These are phyloP conservation scores for Paraleonurus japonicus DNA, from an alignment of 257 asterid species.

Conservation along the genomic window DNA sequence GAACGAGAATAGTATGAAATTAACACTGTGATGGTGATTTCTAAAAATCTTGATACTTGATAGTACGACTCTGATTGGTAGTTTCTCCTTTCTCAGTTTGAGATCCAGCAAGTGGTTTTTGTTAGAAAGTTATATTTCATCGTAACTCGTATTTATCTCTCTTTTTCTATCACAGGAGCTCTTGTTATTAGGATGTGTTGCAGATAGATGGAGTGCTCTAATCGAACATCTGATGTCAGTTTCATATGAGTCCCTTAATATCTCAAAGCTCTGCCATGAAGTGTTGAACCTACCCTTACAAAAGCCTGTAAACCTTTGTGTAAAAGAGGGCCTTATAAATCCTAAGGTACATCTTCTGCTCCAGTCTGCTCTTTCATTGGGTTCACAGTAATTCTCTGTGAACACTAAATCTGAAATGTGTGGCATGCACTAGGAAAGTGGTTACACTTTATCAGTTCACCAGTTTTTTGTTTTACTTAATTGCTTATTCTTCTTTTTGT, in stretches of 20 bases:
- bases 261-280: constrained; percentile 49
- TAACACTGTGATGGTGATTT: background rate
- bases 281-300: constrained; percentile 42
- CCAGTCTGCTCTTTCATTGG: constrained; percentile 4
- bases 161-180: constrained; percentile 54
- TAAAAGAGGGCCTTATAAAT: constrained; percentile 37
- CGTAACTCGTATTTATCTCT: constrained; percentile 7
- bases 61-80: background rate
- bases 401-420: background rate
- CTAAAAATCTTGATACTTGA: background rate
- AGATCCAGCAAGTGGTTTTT: background rate
- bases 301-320: constrained; percentile 31
- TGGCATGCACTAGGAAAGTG: background rate
- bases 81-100: background rate
- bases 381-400: background rate
- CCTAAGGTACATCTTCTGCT: constrained; percentile 45
- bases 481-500: background rate
- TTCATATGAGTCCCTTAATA: constrained; percentile 41
- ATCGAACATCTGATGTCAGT: constrained; percentile 54
- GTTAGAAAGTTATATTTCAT: constrained; percentile 1
- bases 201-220: constrained; percentile 55
- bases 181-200: constrained; percentile 58
- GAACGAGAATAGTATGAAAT: background rate
- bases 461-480: background rate
- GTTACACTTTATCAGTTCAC: background rate